phyloP scores from a whole-genome alignment of 306 rosid genomes.

The Geum urbanum region DNA sequence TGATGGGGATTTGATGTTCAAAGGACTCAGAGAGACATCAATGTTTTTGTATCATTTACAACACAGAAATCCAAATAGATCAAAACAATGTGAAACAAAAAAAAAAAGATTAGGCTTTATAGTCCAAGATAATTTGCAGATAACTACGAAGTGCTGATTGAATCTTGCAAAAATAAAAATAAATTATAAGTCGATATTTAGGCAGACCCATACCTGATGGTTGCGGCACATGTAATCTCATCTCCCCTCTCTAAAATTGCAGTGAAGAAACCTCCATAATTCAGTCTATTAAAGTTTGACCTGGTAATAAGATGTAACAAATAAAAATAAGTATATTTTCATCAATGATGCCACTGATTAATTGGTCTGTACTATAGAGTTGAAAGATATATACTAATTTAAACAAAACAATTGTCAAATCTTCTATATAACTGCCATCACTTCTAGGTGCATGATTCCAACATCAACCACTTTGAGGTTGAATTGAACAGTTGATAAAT shows the following conservation, averaged over 20 bases:
- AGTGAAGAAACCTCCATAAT: slow-evolving; percentile 75
- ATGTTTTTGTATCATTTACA: neutral
- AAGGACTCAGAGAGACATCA: neutral
- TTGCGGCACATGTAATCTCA: slow-evolving; percentile 68
- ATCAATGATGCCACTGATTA: neutral
- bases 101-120: neutral
- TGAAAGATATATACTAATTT: neutral
- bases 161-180: neutral
- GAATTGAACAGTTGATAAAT: neutral
- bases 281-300: slow-evolving; percentile 82
- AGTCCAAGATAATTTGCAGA: neutral
- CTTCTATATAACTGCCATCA: neutral
- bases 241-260: slow-evolving; percentile 82
- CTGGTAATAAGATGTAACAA: slow-evolving; percentile 38
- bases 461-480: neutral
- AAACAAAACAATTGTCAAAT: neutral
- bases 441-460: slow-evolving; percentile 1
- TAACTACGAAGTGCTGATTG: neutral
- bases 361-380: neutral
- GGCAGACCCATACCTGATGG: slow-evolving; percentile 57
- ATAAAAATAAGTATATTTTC: neutral
- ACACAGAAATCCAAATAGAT: neutral
- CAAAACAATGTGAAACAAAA: neutral
- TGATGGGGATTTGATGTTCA: neutral
- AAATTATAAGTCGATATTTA: neutral